Percentiles rank a stretch among this genome's conserved stretches.
phyloP scores from a whole-genome alignment of 768 basidiomycete species.

The Boletus subparvulus region DNA sequence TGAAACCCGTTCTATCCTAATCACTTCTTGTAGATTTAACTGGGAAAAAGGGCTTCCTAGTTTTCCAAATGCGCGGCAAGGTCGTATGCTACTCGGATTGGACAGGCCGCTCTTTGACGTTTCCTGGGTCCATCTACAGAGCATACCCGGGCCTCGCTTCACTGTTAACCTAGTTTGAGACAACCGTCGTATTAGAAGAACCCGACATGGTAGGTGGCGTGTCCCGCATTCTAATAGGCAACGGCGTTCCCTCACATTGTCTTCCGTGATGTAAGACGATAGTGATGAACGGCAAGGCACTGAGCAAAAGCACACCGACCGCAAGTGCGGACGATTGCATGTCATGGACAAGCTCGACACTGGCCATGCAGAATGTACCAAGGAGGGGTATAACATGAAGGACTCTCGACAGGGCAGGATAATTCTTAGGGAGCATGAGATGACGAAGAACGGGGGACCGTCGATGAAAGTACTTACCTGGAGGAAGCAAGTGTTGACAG shows the following conservation, averaged over 20 bases:
- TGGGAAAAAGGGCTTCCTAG: not conserved
- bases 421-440: not conserved
- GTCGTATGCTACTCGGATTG: too few relatives aligned
- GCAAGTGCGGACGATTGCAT: conserved; percentile 10
- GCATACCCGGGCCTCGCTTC: not conserved
- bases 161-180: not conserved
- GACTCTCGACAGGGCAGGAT: conserved; percentile 1
- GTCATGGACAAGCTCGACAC: conserved; percentile 3
- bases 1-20: not conserved
- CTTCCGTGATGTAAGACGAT: not conserved
- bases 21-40: not conserved
- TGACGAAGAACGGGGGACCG: not conserved
- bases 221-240: not conserved
- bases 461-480: not conserved
- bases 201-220: too few relatives aligned
- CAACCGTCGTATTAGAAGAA: not conserved
- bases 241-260: not conserved
- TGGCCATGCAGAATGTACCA: conserved; percentile 12
- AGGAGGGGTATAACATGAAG: conserved; percentile 16
- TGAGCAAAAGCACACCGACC: conserved; percentile 2
- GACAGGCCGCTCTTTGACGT: not conserved
- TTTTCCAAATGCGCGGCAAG: too few relatives aligned
- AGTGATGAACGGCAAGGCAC: conserved; percentile 7
- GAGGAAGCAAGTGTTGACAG: conserved; percentile 3
- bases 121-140: not conserved